Percentiles rank a stretch among this genome's conserved stretches.
Evolutionary conservation across 345 rosid species (phyloP).

Genomic region (Sonneratia alba): DNA sequence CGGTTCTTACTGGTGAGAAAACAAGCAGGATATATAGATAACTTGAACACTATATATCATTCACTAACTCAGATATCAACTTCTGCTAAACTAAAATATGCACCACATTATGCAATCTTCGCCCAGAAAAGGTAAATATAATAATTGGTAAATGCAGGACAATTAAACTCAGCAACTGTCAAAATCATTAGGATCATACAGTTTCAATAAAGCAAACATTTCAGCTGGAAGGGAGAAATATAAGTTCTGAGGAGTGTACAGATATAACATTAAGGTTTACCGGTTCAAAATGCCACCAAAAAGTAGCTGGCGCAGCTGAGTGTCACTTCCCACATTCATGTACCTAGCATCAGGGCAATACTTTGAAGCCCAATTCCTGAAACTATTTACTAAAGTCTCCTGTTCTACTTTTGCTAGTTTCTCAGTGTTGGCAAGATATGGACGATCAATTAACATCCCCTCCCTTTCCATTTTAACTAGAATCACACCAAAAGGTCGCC

Average conservation of each 20-base stretch:
- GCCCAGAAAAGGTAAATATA: background rate
- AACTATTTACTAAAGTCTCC: constrained; percentile 51
- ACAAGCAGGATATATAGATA: background rate
- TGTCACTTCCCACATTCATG: constrained; percentile 92
- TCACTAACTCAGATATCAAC: background rate
- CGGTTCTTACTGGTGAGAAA: constrained; percentile 33
- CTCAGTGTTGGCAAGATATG: constrained; percentile 72
- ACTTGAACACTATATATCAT: background rate
- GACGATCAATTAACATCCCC: constrained; percentile 83
- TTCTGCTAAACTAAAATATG: background rate
- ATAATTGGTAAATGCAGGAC: background rate
- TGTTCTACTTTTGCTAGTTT: constrained; percentile 84
- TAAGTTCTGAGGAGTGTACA: background rate
- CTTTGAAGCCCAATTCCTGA: constrained; percentile 80
- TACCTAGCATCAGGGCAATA: constrained; percentile 74
- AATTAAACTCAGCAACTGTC: background rate
- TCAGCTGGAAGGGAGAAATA: background rate
- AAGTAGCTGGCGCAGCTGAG: constrained; percentile 78
- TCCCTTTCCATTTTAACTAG: constrained; percentile 83
- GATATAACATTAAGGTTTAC: constrained; percentile 19
- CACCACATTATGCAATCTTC: background rate
- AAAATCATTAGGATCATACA: background rate
- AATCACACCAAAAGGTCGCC: constrained; percentile 84
- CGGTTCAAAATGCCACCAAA: constrained; percentile 69
- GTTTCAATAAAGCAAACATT: background rate